phyloP scores from a whole-genome alignment of 257 asterid genomes.

The Gentiana macrophylla region DNA sequence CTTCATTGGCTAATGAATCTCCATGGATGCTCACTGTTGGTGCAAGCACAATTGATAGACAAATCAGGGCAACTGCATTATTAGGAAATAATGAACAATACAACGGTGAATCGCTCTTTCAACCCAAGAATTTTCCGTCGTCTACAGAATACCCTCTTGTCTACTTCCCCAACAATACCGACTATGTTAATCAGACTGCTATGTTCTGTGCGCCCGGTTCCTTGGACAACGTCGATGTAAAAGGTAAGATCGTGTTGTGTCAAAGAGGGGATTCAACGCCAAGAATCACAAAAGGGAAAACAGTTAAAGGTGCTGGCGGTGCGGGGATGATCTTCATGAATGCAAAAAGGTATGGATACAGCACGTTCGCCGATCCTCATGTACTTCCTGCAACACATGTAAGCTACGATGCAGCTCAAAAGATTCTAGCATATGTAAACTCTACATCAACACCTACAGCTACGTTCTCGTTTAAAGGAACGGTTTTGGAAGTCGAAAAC shows the following conservation, averaged over 20 bases:
- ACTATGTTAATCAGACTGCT: background rate
- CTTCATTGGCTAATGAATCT: constrained; percentile 11
- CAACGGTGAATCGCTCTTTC: constrained; percentile 26
- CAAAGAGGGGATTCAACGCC: background rate
- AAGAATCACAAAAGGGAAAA: constrained; percentile 17
- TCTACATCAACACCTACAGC: constrained; percentile 19
- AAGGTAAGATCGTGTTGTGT: constrained; percentile 43
- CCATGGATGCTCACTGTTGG: constrained; percentile 51
- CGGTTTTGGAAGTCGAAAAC: background rate
- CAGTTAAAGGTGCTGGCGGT: constrained; percentile 31
- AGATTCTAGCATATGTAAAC: constrained; percentile 17
- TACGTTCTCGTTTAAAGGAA: constrained; percentile 29
- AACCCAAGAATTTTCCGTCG: constrained; percentile 18
- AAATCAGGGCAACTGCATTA: constrained; percentile 20
- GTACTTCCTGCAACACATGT: constrained; percentile 24
- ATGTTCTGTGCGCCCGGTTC: constrained; percentile 14
- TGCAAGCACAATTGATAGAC: constrained; percentile 36
- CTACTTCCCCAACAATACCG: constrained; percentile 9
- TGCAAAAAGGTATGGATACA: background rate
- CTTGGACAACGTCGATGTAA: constrained; percentile 11
- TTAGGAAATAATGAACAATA: constrained; percentile 22
- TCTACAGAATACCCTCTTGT: constrained; percentile 17
- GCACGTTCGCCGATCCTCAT: constrained; percentile 14
- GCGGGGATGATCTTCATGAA: constrained; percentile 37
- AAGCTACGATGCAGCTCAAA: constrained; percentile 7